Percentiles rank a stretch among this genome's conserved stretches.
Evolutionary conservation across 2,329 filamentous ascomycete species (phyloP).

Genomic region (Fusarium tupiense): DNA sequence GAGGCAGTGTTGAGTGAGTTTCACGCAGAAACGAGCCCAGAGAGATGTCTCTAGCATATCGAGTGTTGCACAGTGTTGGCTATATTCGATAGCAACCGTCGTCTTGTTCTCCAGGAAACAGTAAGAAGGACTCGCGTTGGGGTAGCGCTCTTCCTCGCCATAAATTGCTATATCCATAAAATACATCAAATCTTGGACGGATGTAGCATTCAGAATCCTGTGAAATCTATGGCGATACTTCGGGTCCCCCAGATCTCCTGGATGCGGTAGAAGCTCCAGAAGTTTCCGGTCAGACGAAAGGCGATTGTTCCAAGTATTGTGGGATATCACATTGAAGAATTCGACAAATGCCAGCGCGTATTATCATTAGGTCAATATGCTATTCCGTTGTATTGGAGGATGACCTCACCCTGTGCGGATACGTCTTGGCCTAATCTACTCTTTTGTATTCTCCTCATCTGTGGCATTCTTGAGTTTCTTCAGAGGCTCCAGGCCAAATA

Average conservation of each 20-base stretch:
- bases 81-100: slow-evolving; percentile 14
- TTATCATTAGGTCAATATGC: background rate
- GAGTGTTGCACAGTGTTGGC: slow-evolving; percentile 33
- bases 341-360: background rate
- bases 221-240: background rate
- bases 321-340: background rate
- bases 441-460: background rate
- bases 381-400: background rate
- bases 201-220: background rate
- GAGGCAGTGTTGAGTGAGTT: background rate
- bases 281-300: slow-evolving; percentile 19
- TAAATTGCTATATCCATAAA: slow-evolving; percentile 8
- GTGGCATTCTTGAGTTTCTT: slow-evolving; percentile 39
- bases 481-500: slow-evolving; percentile 66
- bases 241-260: slow-evolving; percentile 3
- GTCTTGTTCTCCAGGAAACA: background rate
- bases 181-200: background rate
- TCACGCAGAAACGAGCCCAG: slow-evolving; percentile 23
- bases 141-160: background rate
- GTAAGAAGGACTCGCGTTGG: slow-evolving; percentile 19
- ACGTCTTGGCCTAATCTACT: background rate
- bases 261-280: slow-evolving; percentile 16
- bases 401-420: background rate
- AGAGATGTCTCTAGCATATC: slow-evolving; percentile 8
- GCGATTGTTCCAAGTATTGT: slow-evolving; percentile 21